Conservation (phyloP, 2,329 filamentous ascomycete genomes). For the Ceratocystis smalleyi region DNA sequence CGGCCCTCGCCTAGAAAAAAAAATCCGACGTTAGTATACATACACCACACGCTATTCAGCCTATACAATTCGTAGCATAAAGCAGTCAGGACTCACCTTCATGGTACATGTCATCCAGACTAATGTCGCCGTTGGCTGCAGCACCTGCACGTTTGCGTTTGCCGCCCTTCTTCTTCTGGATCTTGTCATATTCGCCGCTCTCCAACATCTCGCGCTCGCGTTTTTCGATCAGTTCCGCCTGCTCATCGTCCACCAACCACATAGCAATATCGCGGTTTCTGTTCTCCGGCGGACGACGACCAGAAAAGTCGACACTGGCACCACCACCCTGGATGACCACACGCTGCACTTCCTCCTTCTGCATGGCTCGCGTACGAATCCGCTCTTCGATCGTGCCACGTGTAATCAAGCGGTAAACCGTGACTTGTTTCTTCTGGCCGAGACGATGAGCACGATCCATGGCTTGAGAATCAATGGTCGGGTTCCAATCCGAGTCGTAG, state of each 20-base stretch:
- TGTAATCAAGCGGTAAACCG: conserved; percentile 93
- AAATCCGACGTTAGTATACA: conserved; percentile 20
- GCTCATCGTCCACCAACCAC: conserved; percentile 96
- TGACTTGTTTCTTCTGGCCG: conserved; percentile 88
- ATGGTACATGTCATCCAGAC: conserved; percentile 95
- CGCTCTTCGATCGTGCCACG: conserved; percentile 94
- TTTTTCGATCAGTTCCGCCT: conserved; percentile 83
- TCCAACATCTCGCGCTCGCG: conserved; percentile 78
- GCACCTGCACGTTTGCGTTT: conserved; percentile 37
- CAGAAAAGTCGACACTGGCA: conserved; percentile 90
- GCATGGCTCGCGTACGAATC: conserved; percentile 87
- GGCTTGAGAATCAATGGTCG: conserved; percentile 93
- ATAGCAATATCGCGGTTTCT: conserved; percentile 95
- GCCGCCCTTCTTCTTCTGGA: conserved; percentile 44
- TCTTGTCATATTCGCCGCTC: conserved; percentile 50
- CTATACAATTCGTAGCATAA: neutral
- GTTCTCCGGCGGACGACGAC: conserved; percentile 71
- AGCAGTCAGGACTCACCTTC: conserved; percentile 54
- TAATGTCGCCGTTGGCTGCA: conserved; percentile 31
- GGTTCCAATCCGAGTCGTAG: conserved; percentile 99
- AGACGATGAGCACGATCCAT: conserved; percentile 98
- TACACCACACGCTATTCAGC: neutral
- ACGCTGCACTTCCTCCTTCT: conserved; percentile 97
- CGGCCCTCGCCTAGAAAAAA: conserved; percentile 65
- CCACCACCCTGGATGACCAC: conserved; percentile 90